Evolutionary conservation across 2,329 filamentous ascomycete genomes (phyloP).

Genomic region (Spiromastix sp.): DNA sequence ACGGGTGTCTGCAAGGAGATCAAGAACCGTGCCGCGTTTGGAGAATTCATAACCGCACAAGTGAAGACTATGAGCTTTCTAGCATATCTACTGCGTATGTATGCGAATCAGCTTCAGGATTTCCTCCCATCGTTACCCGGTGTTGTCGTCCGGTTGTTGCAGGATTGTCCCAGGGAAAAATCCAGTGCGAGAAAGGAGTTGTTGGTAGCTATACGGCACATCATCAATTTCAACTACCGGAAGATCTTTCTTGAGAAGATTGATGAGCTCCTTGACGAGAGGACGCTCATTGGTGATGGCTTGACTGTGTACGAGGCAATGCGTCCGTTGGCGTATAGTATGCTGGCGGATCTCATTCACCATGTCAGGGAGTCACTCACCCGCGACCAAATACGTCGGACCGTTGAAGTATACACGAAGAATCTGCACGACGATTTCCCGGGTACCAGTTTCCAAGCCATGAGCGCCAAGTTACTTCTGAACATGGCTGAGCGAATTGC

Average conservation of each 20-base stretch:
- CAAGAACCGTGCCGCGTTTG: conserved; percentile 86
- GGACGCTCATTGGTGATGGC: conserved; percentile 88
- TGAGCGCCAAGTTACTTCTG: conserved; percentile 92
- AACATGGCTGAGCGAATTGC: conserved; percentile 99
- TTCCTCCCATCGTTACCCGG: conserved; percentile 78
- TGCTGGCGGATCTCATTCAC: conserved; percentile 96
- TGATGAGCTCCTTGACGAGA: conserved; percentile 86
- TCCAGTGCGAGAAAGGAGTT: conserved; percentile 90
- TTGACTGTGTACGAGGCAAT: conserved; percentile 95
- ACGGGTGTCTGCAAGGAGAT: conserved; percentile 90
- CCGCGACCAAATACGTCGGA: conserved; percentile 85
- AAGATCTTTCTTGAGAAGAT: conserved; percentile 93
- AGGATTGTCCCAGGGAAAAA: conserved; percentile 91
- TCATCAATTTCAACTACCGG: conserved; percentile 97
- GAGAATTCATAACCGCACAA: conserved; percentile 94
- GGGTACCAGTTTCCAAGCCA: conserved; percentile 97
- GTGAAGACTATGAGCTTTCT: conserved; percentile 99
- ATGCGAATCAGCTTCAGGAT: conserved; percentile 75
- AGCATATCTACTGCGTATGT: conserved; percentile 81
- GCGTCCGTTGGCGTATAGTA: conserved; percentile 90
- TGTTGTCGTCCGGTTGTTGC: conserved; percentile 80
- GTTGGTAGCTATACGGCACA: conserved; percentile 90
- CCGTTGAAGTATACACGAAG: conserved; percentile 92
- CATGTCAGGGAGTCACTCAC: conserved; percentile 85
- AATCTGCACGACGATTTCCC: conserved; percentile 94